These are phyloP conservation scores for Scutellaria minor DNA, from an alignment of 257 asterid species.

Conservation along the genomic window DNA sequence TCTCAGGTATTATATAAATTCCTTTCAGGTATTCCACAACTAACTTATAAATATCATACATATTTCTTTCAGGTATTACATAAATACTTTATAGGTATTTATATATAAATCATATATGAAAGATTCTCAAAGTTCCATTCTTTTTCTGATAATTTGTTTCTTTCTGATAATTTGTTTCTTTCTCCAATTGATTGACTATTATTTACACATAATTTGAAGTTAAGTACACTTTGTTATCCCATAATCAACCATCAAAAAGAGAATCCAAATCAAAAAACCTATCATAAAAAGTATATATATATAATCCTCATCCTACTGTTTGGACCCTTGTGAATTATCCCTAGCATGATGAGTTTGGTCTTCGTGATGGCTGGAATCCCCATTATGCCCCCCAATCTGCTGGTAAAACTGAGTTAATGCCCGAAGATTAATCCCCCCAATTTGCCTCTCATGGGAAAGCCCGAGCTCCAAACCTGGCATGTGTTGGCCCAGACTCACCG, in stretches of 20 bases:
- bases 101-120: no score
- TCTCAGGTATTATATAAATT: no score
- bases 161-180: no score
- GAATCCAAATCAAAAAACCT: neutral
- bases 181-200: no score
- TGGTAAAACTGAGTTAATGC: constrained; percentile 61
- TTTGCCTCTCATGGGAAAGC: constrained; percentile 70
- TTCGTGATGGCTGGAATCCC: constrained; percentile 39
- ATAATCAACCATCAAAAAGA: neutral
- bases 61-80: no score
- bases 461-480: constrained; percentile 81
- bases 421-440: constrained; percentile 60
- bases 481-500: constrained; percentile 15
- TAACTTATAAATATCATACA: no score
- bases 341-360: constrained; percentile 37
- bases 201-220: no score
- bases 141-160: no score
- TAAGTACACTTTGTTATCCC: neutral
- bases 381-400: constrained; percentile 60
- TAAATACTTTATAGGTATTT: no score
- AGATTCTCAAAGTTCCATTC: no score
- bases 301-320: constrained; percentile 31
- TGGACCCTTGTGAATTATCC: constrained; percentile 54
- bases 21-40: no score
- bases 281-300: neutral